Percentiles rank a stretch among this genome's conserved stretches.
Conservation (phyloP, 129 eudicot genomes). For the Lactuca sativa region DNA sequence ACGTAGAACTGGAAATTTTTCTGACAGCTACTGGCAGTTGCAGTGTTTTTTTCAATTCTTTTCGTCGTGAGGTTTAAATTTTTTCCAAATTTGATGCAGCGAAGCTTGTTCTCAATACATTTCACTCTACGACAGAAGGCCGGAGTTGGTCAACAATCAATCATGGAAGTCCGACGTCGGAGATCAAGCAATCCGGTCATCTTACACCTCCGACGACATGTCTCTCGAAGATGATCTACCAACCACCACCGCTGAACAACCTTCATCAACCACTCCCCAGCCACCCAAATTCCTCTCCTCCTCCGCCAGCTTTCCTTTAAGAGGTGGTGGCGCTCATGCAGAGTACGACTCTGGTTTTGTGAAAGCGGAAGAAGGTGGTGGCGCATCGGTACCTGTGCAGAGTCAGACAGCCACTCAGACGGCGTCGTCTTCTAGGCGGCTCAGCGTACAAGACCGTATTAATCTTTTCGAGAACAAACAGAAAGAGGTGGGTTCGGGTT, state of each 20-base stretch:
- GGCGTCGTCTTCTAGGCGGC: constrained; percentile 48
- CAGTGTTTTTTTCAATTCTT: constrained; percentile 5
- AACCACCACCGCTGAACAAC: background rate
- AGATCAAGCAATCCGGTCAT: constrained; percentile 53
- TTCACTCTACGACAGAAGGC: constrained; percentile 53
- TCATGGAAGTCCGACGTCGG: constrained; percentile 36
- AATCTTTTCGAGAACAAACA: constrained; percentile 73
- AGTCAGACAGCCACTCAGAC: background rate
- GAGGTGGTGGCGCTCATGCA: constrained; percentile 13
- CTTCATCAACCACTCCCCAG: background rate
- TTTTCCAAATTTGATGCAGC: constrained; percentile 40
- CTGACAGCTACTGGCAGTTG: constrained; percentile 20
- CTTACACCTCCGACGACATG: constrained; percentile 69
- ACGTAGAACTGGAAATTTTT: constrained; percentile 5
- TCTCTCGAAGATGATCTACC: constrained; percentile 52
- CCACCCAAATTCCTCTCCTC: constrained; percentile 28
- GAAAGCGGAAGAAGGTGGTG: constrained; percentile 23
- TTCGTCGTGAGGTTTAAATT: background rate
- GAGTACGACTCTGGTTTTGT: constrained; percentile 22
- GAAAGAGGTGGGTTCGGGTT: constrained; percentile 47
- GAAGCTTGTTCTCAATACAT: constrained; percentile 71
- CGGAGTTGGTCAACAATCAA: constrained; percentile 47
- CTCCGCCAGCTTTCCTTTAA: constrained; percentile 32
- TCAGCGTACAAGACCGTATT: constrained; percentile 83
- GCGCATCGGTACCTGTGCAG: background rate